phyloP scores from a whole-genome alignment of 169 alveolate genomes.

The Eimeria maxima region DNA sequence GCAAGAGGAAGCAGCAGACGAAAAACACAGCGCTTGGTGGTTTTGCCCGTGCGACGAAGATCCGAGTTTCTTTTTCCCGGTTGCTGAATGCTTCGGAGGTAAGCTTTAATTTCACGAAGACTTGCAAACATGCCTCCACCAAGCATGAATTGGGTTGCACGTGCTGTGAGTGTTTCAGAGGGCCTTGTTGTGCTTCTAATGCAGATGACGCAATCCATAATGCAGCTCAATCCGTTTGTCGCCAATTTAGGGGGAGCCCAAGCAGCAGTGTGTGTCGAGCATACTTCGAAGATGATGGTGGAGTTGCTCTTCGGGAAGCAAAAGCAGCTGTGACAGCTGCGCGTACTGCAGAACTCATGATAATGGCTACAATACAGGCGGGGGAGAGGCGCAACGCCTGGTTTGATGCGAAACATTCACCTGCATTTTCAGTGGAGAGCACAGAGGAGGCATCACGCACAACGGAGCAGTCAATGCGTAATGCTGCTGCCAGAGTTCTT shows the following conservation, averaged over 20 bases:
- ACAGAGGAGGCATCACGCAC: background rate
- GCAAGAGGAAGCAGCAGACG: background rate
- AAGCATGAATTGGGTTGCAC: background rate
- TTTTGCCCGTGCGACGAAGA: constrained; percentile 61
- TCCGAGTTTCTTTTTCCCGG: constrained; percentile 48
- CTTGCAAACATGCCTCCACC: background rate
- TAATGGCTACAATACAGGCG: background rate
- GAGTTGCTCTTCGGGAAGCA: constrained; percentile 41
- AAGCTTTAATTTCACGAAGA: background rate
- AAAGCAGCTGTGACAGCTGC: constrained; percentile 64
- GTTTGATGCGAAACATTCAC: background rate
- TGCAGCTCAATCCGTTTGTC: constrained; percentile 68
- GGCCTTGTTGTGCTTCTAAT: background rate
- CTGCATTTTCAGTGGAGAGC: background rate
- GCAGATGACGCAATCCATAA: constrained; percentile 63
- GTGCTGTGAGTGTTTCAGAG: background rate
- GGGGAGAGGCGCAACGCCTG: background rate
- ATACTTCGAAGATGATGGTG: constrained; percentile 21
- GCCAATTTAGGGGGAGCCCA: constrained; percentile 48
- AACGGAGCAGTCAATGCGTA: background rate
- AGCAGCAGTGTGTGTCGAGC: constrained; percentile 74
- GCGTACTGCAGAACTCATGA: constrained; percentile 31
- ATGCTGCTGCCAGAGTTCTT: background rate
- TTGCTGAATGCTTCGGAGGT: constrained; percentile 51
- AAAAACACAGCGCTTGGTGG: constrained; percentile 58